Evolutionary conservation across 495 filamentous ascomycete genomes (phyloP).

Genomic region (Hyaloscypha bicolor): DNA sequence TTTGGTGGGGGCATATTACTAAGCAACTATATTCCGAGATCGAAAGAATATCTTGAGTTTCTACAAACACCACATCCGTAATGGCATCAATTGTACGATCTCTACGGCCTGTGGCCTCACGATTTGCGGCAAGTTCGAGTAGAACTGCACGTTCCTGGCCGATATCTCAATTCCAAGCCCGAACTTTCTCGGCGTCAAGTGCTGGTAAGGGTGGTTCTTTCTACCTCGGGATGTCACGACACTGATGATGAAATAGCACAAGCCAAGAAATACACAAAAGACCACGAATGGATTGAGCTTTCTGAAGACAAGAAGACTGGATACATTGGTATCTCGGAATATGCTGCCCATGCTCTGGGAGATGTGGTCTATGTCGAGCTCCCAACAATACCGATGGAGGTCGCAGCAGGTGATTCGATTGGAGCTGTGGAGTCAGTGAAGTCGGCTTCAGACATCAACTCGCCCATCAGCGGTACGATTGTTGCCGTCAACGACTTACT

Average conservation of each 20-base stretch:
- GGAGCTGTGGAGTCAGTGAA: slow-evolving; percentile 98
- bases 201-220: slow-evolving; percentile 19
- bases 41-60: slow-evolving; percentile 9
- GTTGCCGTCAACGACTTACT: slow-evolving; percentile 69
- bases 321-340: slow-evolving; percentile 82
- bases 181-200: slow-evolving; percentile 27
- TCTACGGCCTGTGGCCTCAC: slow-evolving; percentile 30
- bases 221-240: slow-evolving; percentile 12
- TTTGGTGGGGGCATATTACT: slow-evolving; percentile 23
- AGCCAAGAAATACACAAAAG: slow-evolving; percentile 90
- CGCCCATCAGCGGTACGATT: slow-evolving; percentile 78
- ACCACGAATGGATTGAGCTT: slow-evolving; percentile 97
- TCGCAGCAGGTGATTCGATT: slow-evolving; percentile 73
- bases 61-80: slow-evolving; percentile 11
- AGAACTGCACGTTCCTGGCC: slow-evolving; percentile 22
- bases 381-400: slow-evolving; percentile 62
- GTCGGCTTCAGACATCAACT: slow-evolving; percentile 93
- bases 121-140: slow-evolving; percentile 19
- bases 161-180: slow-evolving; percentile 19
- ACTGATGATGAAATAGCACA: slow-evolving; percentile 39
- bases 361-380: slow-evolving; percentile 98
- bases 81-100: slow-evolving; percentile 38
- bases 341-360: slow-evolving; percentile 87
- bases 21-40: slow-evolving; percentile 1
- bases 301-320: slow-evolving; percentile 70